phyloP scores from a whole-genome alignment of 331 rosid genomes.

The Cydonia oblonga region DNA sequence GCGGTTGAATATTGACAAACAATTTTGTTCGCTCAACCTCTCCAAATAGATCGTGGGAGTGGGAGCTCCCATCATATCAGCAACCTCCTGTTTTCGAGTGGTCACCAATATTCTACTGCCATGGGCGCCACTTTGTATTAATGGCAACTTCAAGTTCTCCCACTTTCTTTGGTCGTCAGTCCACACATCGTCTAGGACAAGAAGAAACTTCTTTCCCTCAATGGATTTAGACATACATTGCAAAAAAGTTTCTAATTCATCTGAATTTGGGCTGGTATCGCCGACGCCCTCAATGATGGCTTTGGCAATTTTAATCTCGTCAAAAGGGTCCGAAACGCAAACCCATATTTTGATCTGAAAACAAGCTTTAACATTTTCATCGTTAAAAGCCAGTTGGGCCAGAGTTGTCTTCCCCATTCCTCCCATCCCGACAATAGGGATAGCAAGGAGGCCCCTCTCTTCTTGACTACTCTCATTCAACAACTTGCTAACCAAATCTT shows the following conservation, averaged over 20 bases:
- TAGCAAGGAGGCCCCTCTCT: background rate
- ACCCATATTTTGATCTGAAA: background rate
- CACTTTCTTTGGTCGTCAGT: no score
- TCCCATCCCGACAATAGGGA: background rate
- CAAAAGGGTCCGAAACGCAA: background rate
- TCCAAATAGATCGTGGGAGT: no score
- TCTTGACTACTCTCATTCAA: background rate
- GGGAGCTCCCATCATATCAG: no score
- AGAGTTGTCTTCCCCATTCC: conserved; percentile 1
- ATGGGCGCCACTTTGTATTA: no score
- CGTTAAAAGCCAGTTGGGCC: background rate
- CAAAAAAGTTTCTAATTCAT: background rate
- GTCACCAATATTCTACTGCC: background rate
- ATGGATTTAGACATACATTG: background rate
- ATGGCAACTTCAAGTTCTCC: no score
- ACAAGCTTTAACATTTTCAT: background rate
- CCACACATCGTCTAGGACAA: background rate
- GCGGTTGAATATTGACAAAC: no score
- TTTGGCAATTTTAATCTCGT: background rate
- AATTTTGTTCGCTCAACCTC: background rate
- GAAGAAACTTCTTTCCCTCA: background rate
- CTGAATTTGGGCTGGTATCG: background rate
- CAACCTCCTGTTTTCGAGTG: background rate
- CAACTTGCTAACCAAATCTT: background rate
- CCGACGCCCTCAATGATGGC: background rate